phyloP scores from a whole-genome alignment of 805 yeast genomes.

The Zygoascus bituminiphila region DNA sequence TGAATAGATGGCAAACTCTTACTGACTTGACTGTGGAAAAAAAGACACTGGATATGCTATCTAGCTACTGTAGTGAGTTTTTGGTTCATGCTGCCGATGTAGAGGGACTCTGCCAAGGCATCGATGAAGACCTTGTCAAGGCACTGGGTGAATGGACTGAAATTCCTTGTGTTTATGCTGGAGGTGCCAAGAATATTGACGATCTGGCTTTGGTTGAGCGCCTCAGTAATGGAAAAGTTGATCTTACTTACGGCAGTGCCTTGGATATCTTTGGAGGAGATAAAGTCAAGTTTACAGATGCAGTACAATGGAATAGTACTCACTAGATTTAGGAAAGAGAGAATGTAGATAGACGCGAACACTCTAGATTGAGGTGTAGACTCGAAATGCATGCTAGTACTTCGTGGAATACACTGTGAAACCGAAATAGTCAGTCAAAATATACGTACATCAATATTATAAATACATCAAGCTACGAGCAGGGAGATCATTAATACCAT shows the following conservation, averaged over 20 bases:
- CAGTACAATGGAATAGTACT: slow-evolving; percentile 59
- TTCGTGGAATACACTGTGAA: too few species aligned
- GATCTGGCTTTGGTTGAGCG: slow-evolving; percentile 62
- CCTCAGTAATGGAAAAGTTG: slow-evolving; percentile 76
- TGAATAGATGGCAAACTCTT: slow-evolving; percentile 93
- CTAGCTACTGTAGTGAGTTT: slow-evolving; percentile 73
- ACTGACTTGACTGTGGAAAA: slow-evolving; percentile 54
- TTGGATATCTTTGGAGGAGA: slow-evolving; percentile 91
- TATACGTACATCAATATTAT: not conserved
- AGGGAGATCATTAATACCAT: slow-evolving; percentile 6
- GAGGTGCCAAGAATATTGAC: slow-evolving; percentile 74
- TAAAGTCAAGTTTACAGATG: slow-evolving; percentile 66
- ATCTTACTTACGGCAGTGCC: slow-evolving; percentile 87
- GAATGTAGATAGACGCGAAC: too few species aligned
- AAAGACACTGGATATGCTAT: slow-evolving; percentile 45
- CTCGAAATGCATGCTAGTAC: too few species aligned
- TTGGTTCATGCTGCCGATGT: slow-evolving; percentile 97
- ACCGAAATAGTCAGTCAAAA: too few species aligned
- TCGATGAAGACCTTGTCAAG: slow-evolving; percentile 69
- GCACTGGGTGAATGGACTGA: slow-evolving; percentile 71
- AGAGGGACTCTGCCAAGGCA: slow-evolving; percentile 91
- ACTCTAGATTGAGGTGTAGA: too few species aligned
- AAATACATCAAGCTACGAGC: not conserved
- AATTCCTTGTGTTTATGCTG: slow-evolving; percentile 85
- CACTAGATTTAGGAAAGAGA: too few species aligned